Evolutionary conservation across 805 yeast genomes (phyloP), one percentile per base, ranked within the genome.

Genomic region (Kazachstania psychrophila): DNA sequence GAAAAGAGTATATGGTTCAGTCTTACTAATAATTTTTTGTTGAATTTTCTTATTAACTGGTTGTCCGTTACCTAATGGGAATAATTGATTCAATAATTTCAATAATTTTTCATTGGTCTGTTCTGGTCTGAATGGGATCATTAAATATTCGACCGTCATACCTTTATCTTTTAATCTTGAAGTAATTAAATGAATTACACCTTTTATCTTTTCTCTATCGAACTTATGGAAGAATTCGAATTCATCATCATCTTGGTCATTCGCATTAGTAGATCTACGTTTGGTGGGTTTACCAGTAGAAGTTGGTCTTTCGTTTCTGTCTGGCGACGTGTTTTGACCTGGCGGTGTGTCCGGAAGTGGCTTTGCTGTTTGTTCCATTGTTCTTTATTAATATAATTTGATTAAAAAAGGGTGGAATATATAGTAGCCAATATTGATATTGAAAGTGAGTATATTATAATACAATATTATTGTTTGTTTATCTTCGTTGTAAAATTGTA

Each of bases 51-150:
- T 68, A 2, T 66, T 51, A 17, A 79, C 61, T 18, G 69, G 66
- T 25, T 53, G 52, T 10, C 69, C 61, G 43, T 65, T 60, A 0
- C 84, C 84, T 30, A 65, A 51, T 2, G 82, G 82, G 41, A 82
- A 77, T 2, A 84, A 63, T 4, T 61, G 58, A 33, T 70, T 69
- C 17, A 87, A 55, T 35, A 84, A 75, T 17, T 57, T 53, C 34
- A 78, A 70, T 19, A 86, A 64, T 32, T 72, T 75, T 28, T 65
- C 61, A 50, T 80, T 86, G 34, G 73, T 72, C 37, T 75, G 72
- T 42, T 75, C 75, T 1, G 88, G 80, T 37, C 95, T 61, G 60
- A 79, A 84, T 0, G 95, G 92, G 25, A 87, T 66, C 46, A 86
- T 66, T 1, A 87, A 56, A 37, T 77, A 77, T 6, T 94, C 94